Percentiles rank a stretch among this genome's conserved stretches.
These are phyloP conservation scores for Lactarius hengduanensis DNA, from an alignment of 768 basidiomycete genomes.

Conservation along the genomic window DNA sequence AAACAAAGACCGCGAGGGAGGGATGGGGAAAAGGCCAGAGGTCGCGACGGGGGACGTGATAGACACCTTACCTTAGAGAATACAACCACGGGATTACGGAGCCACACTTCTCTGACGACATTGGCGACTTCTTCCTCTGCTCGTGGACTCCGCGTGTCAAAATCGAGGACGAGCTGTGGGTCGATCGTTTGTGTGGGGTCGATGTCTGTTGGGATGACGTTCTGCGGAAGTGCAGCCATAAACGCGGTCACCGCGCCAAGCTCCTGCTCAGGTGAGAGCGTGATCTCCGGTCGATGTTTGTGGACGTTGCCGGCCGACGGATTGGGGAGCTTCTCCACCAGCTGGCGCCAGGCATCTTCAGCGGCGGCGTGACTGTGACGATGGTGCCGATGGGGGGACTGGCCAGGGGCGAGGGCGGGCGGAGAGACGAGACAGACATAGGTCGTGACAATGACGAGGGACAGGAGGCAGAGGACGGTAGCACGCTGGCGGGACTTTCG, in stretches of 20 bases:
- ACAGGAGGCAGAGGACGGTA: conserved; percentile 26
- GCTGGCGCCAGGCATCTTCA: conserved; percentile 22
- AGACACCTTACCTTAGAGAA: conserved; percentile 58
- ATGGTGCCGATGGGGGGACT: background rate
- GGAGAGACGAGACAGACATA: conserved; percentile 27
- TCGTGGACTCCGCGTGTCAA: conserved; percentile 66
- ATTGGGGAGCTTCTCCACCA: conserved; percentile 8
- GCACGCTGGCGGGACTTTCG: conserved; percentile 25
- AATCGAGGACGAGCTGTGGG: conserved; percentile 79
- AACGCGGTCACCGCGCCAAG: conserved; percentile 75
- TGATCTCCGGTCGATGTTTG: conserved; percentile 41
- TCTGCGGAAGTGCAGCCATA: conserved; percentile 69
- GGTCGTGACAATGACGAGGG: conserved; percentile 18
- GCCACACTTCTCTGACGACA: conserved; percentile 68
- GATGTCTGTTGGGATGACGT: conserved; percentile 64
- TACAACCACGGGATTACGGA: conserved; percentile 68
- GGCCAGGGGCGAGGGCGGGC: conserved; percentile 11
- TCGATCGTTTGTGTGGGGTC: conserved; percentile 68
- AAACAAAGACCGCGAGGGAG: background rate
- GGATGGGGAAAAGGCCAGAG: conserved; percentile 11
- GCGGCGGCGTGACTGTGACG: background rate
- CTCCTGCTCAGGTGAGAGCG: conserved; percentile 56
- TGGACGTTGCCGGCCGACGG: conserved; percentile 26
- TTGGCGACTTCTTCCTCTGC: conserved; percentile 59
- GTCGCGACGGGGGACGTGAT: conserved; percentile 12